Evolutionary conservation across 2,329 filamentous ascomycete genomes (phyloP).

Genomic region (Verticillium albo-atrum): DNA sequence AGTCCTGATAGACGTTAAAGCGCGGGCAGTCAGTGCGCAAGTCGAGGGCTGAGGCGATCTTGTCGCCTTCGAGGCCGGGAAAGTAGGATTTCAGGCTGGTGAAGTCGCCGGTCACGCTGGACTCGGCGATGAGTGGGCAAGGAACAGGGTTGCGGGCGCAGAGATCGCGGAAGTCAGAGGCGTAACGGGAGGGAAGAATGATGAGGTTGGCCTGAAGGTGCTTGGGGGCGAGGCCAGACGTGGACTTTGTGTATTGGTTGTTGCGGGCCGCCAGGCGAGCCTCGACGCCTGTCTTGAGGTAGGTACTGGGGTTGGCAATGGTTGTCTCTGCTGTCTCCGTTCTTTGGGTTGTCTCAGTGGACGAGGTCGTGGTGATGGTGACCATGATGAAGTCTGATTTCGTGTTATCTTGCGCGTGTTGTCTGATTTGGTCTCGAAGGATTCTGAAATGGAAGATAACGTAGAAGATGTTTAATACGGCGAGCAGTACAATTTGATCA

Average conservation of each 20-base stretch:
- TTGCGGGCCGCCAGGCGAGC: conserved; percentile 38
- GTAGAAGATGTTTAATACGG: no score
- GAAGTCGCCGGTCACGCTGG: conserved; percentile 35
- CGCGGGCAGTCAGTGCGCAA: conserved; percentile 53
- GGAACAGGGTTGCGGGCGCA: conserved; percentile 59
- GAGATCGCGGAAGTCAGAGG: conserved; percentile 52
- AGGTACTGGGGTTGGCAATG: not conserved
- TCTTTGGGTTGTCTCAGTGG: not conserved
- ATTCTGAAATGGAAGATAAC: no score
- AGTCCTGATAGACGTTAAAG: conserved; percentile 55
- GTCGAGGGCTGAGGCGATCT: conserved; percentile 41
- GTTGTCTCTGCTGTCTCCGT: not conserved
- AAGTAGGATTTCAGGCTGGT: conserved; percentile 28
- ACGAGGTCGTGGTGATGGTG: not conserved
- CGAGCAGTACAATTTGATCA: no score
- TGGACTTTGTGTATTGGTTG: conserved; percentile 35
- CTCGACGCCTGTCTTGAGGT: conserved; percentile 24
- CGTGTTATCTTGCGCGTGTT: no score
- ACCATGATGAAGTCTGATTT: not conserved
- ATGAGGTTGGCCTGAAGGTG: conserved; percentile 60
- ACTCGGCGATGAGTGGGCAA: conserved; percentile 56
- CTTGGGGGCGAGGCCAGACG: conserved; percentile 49
- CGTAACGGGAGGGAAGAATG: conserved; percentile 52
- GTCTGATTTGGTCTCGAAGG: no score
- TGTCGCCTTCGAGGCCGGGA: conserved; percentile 10